Evolutionary conservation across 2,329 filamentous ascomycete genomes (phyloP), one percentile per base, ranked within the genome.

Genomic region (Fonsecaea multimorphosa): DNA sequence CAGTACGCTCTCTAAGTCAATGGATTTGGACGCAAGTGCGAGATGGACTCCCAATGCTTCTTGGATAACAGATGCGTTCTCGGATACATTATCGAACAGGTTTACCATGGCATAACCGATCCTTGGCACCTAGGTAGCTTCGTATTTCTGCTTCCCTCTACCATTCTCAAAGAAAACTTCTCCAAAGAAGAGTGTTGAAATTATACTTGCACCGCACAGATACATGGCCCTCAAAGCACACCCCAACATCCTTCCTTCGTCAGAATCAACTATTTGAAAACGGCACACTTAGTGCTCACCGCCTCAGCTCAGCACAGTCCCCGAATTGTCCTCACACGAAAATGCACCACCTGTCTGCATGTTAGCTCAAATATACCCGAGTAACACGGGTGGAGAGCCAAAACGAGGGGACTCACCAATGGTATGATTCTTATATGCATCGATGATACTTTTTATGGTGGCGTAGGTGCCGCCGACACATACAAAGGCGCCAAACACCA

Each of bases 391-490:
- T 29, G 31, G 31, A 19, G 56, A 32, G 32, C 16, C 53, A 12
- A 29, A 29, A 24, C 8, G 16, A 40, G 11, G 11, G 32, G 32
- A 61, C 69, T 34, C 65, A 72, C 71, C 72, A 54, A 74, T 72
- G 6, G 49, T 63, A 44, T 71, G 70, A 34, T 51, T 51, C 1
- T 29, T 59, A 51, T 74, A 74, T 1, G 73, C 71, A 16, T 71
- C 68, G 4, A 68, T 67, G 44, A 75, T 75, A 40, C 67, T 60
- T 24, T 68, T 22, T 12, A 73, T 52, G 27, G 70, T 69, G 73
- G 34, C 76, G 69, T 82, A 83, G 5, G 82, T 84, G 0, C 81
- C 82, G 1, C 79, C 82, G 19, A 82, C 75, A 7, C 78, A 74
- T 57, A 84, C 72, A 66, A 84, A 84, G 0, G 78, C 16, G 0